These are phyloP conservation scores for Marsdenia floribunda DNA, from an alignment of 257 asterid species.

Conservation along the genomic window DNA sequence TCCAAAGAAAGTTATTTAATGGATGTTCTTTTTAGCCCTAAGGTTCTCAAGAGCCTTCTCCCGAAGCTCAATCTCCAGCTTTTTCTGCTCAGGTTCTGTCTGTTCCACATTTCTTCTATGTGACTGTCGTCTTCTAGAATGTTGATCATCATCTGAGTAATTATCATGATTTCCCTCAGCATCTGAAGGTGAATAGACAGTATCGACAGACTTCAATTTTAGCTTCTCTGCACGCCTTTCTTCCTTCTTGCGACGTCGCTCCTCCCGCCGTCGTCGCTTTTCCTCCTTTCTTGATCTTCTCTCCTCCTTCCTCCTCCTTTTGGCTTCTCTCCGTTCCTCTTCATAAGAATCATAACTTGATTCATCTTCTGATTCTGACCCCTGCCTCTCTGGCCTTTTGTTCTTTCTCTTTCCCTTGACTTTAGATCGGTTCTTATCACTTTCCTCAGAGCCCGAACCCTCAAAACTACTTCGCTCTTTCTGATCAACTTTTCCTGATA, in stretches of 20 bases:
- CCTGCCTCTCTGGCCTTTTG: slow-evolving; percentile 46
- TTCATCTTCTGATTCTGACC: slow-evolving; percentile 48
- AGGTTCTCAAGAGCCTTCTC: slow-evolving; percentile 95
- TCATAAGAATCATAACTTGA: slow-evolving; percentile 69
- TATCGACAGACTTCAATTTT: slow-evolving; percentile 49
- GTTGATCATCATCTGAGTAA: slow-evolving; percentile 47
- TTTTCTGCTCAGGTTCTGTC: slow-evolving; percentile 58
- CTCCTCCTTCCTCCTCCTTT: slow-evolving; percentile 78
- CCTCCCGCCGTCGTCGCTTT: slow-evolving; percentile 63
- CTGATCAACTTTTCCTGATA: slow-evolving; percentile 38
- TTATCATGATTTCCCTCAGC: slow-evolving; percentile 28
- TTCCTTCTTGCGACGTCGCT: slow-evolving; percentile 59
- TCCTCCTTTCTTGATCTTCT: slow-evolving; percentile 66
- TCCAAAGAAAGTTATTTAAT: slow-evolving; percentile 38
- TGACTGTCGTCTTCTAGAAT: slow-evolving; percentile 30
- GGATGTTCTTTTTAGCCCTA: slow-evolving; percentile 80
- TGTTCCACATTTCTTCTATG: slow-evolving; percentile 35
- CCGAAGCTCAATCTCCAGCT: slow-evolving; percentile 89
- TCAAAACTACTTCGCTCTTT: slow-evolving; percentile 35
- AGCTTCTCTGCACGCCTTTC: slow-evolving; percentile 60
- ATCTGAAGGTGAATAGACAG: slow-evolving; percentile 49
- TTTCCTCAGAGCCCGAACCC: slow-evolving; percentile 47
- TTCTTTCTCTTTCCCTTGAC: slow-evolving; percentile 61
- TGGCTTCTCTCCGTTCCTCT: slow-evolving; percentile 73
- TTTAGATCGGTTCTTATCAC: slow-evolving; percentile 38